Percentiles rank a stretch among this genome's conserved stretches.
Evolutionary conservation across 2,329 filamentous ascomycete genomes (phyloP).

Genomic region (Verticillium tricorpus): DNA sequence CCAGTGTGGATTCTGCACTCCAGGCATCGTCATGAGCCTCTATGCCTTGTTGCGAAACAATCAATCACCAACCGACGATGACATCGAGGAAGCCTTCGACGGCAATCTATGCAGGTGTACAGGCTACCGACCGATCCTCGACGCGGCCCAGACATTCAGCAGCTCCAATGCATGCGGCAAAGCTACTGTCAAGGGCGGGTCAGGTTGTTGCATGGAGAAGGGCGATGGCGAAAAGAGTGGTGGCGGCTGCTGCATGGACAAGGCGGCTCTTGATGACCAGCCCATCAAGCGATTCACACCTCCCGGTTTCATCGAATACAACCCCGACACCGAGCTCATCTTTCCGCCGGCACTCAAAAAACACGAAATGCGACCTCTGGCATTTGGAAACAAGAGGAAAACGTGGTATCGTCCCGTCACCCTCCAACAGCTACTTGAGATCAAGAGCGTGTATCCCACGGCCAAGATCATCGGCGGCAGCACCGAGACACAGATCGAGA

Average conservation of each 20-base stretch:
- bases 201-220: slow-evolving; percentile 70
- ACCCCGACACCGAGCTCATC: slow-evolving; percentile 89
- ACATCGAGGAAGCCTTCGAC: slow-evolving; percentile 94
- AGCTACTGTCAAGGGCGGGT: slow-evolving; percentile 41
- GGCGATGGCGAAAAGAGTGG: slow-evolving; percentile 28
- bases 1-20: slow-evolving; percentile 92
- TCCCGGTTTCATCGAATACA: slow-evolving; percentile 91
- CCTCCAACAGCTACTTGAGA: slow-evolving; percentile 80
- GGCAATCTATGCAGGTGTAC: slow-evolving; percentile 95
- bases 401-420: slow-evolving; percentile 90
- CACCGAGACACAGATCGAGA: slow-evolving; percentile 96
- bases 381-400: slow-evolving; percentile 92
- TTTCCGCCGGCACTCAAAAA: slow-evolving; percentile 84
- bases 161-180: slow-evolving; percentile 46
- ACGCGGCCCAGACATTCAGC: slow-evolving; percentile 88
- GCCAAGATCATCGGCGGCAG: slow-evolving; percentile 95
- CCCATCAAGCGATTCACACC: slow-evolving; percentile 69
- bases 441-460: slow-evolving; percentile 78
- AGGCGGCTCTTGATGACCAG: slow-evolving; percentile 41
- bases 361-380: slow-evolving; percentile 74
- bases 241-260: slow-evolving; percentile 68
- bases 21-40: slow-evolving; percentile 95
- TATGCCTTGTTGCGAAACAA: slow-evolving; percentile 91
- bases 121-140: slow-evolving; percentile 88
- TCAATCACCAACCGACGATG: slow-evolving; percentile 68